phyloP scores from a whole-genome alignment of 2,329 filamentous ascomycete species.

The Pyrenophora graminea region DNA sequence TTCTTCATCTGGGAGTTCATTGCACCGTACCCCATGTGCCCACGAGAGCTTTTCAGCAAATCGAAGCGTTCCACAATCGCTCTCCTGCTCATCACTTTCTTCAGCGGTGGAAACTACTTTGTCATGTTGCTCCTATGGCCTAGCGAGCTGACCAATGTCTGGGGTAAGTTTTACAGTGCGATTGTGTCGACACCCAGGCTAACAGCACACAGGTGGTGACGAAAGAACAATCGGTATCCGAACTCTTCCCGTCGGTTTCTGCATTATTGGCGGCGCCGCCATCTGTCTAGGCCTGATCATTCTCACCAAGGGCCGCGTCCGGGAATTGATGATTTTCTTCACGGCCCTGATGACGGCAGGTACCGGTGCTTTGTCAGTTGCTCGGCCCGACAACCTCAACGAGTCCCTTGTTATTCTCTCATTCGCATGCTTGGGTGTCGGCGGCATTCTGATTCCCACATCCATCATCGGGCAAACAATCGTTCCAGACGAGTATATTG shows the following conservation, averaged over 20 bases:
- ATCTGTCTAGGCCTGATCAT: constrained; percentile 63
- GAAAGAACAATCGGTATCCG: constrained; percentile 67
- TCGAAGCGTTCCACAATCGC: constrained; percentile 37
- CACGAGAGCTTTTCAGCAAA: constrained; percentile 38
- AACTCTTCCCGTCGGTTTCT: constrained; percentile 66
- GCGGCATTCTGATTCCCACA: constrained; percentile 69
- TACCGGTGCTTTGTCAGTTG: constrained; percentile 59
- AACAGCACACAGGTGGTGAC: constrained; percentile 53
- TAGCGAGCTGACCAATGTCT: constrained; percentile 41
- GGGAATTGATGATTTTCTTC: constrained; percentile 62
- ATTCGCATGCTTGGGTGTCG: constrained; percentile 66
- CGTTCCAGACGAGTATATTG: constrained; percentile 71
- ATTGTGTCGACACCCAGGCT: neutral
- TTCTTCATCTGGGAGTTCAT: constrained; percentile 58
- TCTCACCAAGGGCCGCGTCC: constrained; percentile 62
- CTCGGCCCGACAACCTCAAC: constrained; percentile 57
- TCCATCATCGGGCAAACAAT: constrained; percentile 72
- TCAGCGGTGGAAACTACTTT: constrained; percentile 44
- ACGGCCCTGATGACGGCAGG: constrained; percentile 69
- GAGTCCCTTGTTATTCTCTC: constrained; percentile 62
- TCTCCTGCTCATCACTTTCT: constrained; percentile 42
- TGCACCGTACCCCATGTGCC: constrained; percentile 53
- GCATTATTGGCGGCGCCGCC: constrained; percentile 64
- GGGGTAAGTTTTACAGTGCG: constrained; percentile 22
- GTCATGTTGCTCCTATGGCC: constrained; percentile 44